Evolutionary conservation across 1,284 basidiomycete genomes (phyloP), one percentile per base, ranked within the genome.

Genomic region (Pisolithus thermaeus): DNA sequence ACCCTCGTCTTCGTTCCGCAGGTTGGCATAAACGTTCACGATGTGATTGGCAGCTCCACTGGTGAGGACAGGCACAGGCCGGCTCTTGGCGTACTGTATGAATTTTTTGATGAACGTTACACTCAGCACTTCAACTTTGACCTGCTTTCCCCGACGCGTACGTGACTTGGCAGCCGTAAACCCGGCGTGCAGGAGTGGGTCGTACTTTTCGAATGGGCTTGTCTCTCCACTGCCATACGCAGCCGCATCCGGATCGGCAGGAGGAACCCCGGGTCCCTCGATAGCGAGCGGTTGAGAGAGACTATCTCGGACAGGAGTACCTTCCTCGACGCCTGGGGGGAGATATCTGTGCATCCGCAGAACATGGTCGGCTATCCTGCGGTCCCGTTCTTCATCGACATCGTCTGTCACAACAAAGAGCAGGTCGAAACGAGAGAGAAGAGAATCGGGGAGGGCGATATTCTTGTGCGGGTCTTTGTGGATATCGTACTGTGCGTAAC

Each of bases 391-490:
- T 74, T 98, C 97, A 63, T 98, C 93, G 6, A 97, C 93, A 66
- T 99, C 95, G 71, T 99, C 97, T 0, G 95, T 99, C 16, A 99
- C 93, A 47, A 99, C 89, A 66, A 99, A 99, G 37, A 99, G 81
- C 58, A 99, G 72, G 75, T 99, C 97, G 76, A 99, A 99, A 85
- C 97, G 96, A 18, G 97, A 99, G 18, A 99, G 81, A 16, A 99
- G 79, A 32, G 97, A 99, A 71, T 99, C 97, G 3, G 97, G 97
- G 1, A 99, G 82, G 3, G 96, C 97, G 61, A 99, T 99, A 67
- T 99, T 99, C 73, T 90, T 89, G 73, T 98, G 95, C 18, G 97
- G 97, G 69, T 99, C 97, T 73, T 99, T 99, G 76, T 99, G 96
- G 22, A 99, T 92, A 71, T 99, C 97, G 69, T 99, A 99, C 90